A percentile compares a stretch with the other conserved stretches of the same genome.
Conservation (phyloP, 495 filamentous ascomycete genomes). For the Xylaria longipes region DNA sequence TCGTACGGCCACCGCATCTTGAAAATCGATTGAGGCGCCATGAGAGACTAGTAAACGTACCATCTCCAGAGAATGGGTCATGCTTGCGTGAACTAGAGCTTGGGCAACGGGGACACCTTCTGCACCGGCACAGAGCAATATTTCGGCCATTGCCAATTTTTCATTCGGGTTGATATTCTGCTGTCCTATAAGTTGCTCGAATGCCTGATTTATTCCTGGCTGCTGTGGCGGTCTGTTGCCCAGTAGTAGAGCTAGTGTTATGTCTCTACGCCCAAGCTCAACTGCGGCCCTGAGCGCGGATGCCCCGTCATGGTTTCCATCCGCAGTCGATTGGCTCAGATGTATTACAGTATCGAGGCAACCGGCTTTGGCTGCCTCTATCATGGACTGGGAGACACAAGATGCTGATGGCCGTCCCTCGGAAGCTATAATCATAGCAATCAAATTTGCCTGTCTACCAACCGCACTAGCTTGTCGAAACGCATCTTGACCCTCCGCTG, state of each 20-base stretch:
- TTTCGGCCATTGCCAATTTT: slow-evolving; percentile 51
- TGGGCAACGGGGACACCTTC: slow-evolving; percentile 46
- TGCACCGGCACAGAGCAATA: slow-evolving; percentile 54
- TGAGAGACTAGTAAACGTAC: slow-evolving; percentile 50
- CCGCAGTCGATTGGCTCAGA: slow-evolving; percentile 51
- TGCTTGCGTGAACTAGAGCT: slow-evolving; percentile 47
- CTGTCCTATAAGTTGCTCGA: slow-evolving; percentile 46
- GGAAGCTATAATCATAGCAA: slow-evolving; percentile 53
- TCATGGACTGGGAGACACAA: slow-evolving; percentile 50
- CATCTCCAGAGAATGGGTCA: slow-evolving; percentile 52
- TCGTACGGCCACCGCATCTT: slow-evolving; percentile 47
- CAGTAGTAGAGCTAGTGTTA: slow-evolving; percentile 53
- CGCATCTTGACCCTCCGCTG: slow-evolving; percentile 48
- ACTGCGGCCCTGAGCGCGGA: slow-evolving; percentile 53
- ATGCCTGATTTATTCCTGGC: slow-evolving; percentile 48
- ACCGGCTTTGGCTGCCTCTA: slow-evolving; percentile 51
- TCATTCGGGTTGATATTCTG: slow-evolving; percentile 49
- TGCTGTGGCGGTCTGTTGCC: slow-evolving; percentile 47
- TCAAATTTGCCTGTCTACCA: slow-evolving; percentile 46
- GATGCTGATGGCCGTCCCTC: slow-evolving; percentile 43
- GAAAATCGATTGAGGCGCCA: slow-evolving; percentile 54
- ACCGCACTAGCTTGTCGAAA: slow-evolving; percentile 51
- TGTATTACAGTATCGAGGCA: slow-evolving; percentile 51
- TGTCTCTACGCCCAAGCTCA: slow-evolving; percentile 48
- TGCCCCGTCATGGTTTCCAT: slow-evolving; percentile 51